phyloP scores from a whole-genome alignment of 331 rosid species.

The Telfairia occidentalis region DNA sequence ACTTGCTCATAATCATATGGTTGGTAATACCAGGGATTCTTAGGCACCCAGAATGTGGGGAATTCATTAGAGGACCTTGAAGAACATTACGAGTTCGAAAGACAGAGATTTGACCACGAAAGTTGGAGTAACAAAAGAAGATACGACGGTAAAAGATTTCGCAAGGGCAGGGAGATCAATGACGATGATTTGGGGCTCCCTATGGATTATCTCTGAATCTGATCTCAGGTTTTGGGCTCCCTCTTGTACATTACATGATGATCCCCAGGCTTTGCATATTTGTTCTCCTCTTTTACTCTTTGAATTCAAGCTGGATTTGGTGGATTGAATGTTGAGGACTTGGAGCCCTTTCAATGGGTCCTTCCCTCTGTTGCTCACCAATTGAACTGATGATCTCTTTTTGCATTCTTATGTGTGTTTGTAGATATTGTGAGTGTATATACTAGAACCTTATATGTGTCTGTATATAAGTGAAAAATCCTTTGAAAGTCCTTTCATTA shows the following conservation, averaged over 20 bases:
- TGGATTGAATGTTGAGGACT: not conserved
- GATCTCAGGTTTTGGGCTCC: slow-evolving; percentile 7
- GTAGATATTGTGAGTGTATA: not conserved
- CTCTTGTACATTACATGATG: not conserved
- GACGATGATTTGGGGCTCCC: slow-evolving; percentile 91
- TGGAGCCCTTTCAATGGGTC: no score
- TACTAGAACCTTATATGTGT: not conserved
- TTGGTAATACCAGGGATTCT: slow-evolving; percentile 43
- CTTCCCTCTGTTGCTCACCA: not conserved
- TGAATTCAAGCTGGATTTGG: not conserved
- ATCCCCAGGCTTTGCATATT: not conserved
- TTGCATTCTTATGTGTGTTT: not conserved
- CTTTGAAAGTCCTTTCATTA: not conserved
- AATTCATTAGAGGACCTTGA: slow-evolving; percentile 41
- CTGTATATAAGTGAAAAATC: not conserved
- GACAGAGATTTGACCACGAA: slow-evolving; percentile 23
- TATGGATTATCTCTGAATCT: slow-evolving; percentile 66
- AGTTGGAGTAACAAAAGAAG: slow-evolving; percentile 29
- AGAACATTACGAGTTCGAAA: slow-evolving; percentile 43
- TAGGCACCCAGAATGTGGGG: slow-evolving; percentile 55
- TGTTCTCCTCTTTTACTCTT: not conserved
- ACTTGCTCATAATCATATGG: not conserved
- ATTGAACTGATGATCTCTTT: not conserved
- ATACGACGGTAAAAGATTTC: slow-evolving; percentile 33
- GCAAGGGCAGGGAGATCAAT: slow-evolving; percentile 33